Evolutionary conservation across 208 protist species (phyloP).

Genomic region (Crithidia sp.): DNA sequence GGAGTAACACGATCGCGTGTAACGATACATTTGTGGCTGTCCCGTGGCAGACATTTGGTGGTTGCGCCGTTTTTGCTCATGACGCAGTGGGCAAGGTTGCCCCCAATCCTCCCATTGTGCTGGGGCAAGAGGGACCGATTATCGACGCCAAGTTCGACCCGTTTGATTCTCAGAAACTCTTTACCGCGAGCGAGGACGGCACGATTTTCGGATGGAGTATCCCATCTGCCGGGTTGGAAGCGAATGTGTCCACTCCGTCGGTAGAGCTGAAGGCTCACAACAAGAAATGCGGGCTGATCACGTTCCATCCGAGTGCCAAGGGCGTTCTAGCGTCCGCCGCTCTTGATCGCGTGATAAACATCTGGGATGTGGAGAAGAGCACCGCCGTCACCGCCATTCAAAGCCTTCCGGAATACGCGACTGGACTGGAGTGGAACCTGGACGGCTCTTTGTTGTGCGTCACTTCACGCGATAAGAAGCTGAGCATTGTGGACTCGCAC

Average conservation of each 20-base stretch:
- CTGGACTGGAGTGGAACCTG: conserved; percentile 93
- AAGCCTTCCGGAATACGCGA: conserved; percentile 87
- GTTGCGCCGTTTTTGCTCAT: conserved; percentile 56
- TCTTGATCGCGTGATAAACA: conserved; percentile 68
- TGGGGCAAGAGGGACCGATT: conserved; percentile 67
- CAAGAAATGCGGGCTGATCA: conserved; percentile 78
- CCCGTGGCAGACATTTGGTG: conserved; percentile 57
- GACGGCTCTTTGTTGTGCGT: conserved; percentile 89
- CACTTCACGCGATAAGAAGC: conserved; percentile 94
- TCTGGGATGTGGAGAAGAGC: conserved; percentile 94
- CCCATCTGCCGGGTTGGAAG: conserved; percentile 55
- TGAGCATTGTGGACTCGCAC: conserved; percentile 92
- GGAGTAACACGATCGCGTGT: conserved; percentile 71
- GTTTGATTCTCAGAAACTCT: conserved; percentile 70
- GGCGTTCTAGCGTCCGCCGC: conserved; percentile 77
- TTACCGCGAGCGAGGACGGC: conserved; percentile 79
- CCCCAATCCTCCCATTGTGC: conserved; percentile 47
- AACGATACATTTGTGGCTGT: conserved; percentile 73
- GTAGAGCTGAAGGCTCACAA: conserved; percentile 63
- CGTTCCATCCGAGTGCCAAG: conserved; percentile 70
- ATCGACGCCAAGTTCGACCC: conserved; percentile 83
- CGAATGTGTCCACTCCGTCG: conserved; percentile 36
- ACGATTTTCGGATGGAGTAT: conserved; percentile 76
- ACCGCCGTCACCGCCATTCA: conserved; percentile 51
- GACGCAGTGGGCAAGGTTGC: conserved; percentile 42